Base-by-base conservation (phyloP, 192 early-diverging fungal species). In the Powellomyces hirtus region DNA sequence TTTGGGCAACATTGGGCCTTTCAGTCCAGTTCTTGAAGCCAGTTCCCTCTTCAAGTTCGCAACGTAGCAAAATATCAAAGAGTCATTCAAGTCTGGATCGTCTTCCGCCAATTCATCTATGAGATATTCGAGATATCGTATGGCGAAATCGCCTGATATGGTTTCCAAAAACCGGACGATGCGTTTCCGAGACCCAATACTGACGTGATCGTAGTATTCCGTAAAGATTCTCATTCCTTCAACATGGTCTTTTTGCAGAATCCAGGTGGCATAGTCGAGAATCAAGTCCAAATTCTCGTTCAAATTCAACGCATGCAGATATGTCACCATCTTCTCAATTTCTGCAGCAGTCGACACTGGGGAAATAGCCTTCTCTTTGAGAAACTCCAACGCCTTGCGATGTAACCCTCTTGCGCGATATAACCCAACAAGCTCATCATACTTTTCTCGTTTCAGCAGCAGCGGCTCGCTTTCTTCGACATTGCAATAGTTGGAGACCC, bases 321-420 rank as follows among this genome's bases (percentile, higher is more conserved):
- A 97, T 30, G 70, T 61, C 18, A 79, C 66, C 53, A 85, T 73
- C 33, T 59, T 53, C n/a, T 71, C 62, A 6, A 59, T 31, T 46
- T 75, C 69, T 13, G 57, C 38, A 27, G 55, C 59, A 10, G 62
- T 72, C 13, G 70, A 49, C 6, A 65, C 70, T 16, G 70, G 61
- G 10, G 70, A 72, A n/a, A 57, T 4, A 13, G 70, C 64, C 36
- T n/a, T 36, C 38, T 31, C 37, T 36, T 56, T 64, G 29, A 98
- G 79, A 29, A 94, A 83, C 67, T 93, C 91, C 36, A 98, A 78
- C 2, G 97, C 94, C 65, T 94, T 94, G 29, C 86, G 85, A 76
- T 96, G 94, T 30, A 91, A 84, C 8, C 90, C 90, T 70, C 95
- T 95, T 62, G 90, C 89, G 44, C 91, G 83, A 75, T 97, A 99